phyloP scores from a whole-genome alignment of 2,329 filamentous ascomycete genomes.

The Fusarium nurragi region DNA sequence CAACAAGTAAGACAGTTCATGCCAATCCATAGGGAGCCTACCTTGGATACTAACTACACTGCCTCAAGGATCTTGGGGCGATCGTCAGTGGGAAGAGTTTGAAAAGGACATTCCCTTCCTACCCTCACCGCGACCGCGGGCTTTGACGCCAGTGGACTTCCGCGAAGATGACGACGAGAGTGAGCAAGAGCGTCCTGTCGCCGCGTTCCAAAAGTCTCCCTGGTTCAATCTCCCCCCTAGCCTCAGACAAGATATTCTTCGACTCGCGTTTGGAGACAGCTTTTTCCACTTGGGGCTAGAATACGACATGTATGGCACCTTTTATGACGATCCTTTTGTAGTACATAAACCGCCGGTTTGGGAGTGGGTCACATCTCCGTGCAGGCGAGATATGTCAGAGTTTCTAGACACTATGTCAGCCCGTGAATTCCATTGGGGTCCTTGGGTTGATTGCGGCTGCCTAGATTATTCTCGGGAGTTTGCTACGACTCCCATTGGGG shows the following conservation, averaged over 20 bases:
- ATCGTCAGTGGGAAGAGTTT: not conserved
- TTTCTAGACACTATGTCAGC: too few species aligned
- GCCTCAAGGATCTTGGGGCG: too few species aligned
- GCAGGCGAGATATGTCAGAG: not conserved
- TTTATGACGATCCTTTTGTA: not conserved
- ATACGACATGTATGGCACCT: not conserved
- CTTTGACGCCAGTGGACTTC: not conserved
- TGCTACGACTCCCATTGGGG: not conserved
- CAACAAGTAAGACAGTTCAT: too few species aligned
- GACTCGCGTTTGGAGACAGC: not conserved
- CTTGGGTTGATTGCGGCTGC: not conserved
- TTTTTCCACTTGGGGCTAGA: not conserved
- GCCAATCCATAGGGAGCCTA: too few species aligned
- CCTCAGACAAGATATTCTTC: not conserved
- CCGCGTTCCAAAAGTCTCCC: not conserved
- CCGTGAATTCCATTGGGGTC: not conserved
- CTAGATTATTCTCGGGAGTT: not conserved
- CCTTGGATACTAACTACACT: too few species aligned
- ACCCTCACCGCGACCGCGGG: not conserved
- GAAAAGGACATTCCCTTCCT: not conserved
- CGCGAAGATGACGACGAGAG: not conserved
- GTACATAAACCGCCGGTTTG: not conserved
- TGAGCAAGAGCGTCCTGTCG: rapidly evolving
- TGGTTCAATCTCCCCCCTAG: slow-evolving; percentile 5
- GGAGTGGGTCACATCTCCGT: not conserved